Base-by-base conservation (phyloP, 2,329 filamentous ascomycete species). In the Triangularia verruculosa region DNA sequence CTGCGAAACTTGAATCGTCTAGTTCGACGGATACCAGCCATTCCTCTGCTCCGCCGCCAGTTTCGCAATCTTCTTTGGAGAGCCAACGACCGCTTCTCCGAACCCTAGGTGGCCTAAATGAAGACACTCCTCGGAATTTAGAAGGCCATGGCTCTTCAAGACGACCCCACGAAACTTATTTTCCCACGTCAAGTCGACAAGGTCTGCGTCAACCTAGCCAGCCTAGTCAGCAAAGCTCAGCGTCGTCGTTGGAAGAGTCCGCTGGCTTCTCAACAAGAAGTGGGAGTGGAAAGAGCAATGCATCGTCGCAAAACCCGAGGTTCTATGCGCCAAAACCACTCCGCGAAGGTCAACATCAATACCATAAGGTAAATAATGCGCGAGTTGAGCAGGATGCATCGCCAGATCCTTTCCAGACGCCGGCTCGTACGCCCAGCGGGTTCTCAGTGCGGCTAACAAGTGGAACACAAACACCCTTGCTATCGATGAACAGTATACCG, bases 91-190 rank as follows among this genome's bases (percentile, higher is more conserved):
- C 54, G 0, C 25, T 30, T 3, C 39, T 30, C 20, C 66, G 56
- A 25, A 25, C 56, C 2, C 7, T 54, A 15, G 27, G 61, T 17
- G 61, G 52, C 0, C 55, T 73, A 11, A 72, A 71, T 58, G 71
- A 74, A 34, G 72, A 73, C 34, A 70, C 71, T 1, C 66, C 74
- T 15, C 63, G 68, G 1, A 68, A 59, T 13, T 63, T 75, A 15
- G 71, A 74, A 55, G 68, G 70, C 15, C 64, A 70, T 13, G 60
- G 65, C 13, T 64, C 66, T 3, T 27, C 34, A 25, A 64, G 55
- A 43, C 57, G 62, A 2, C 59, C 54, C 55, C 65, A 61, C 64
- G 67, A 66, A 22, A 67, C 64, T 7, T 71, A 71, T 43, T 12
- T 68, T n/a, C 68, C 69, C 7, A 61, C 69, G n/a, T 54, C 67